Evolutionary conservation across 202 grass and related monocot species (phyloP).

Genomic region (Cymbopogon flexuosus): DNA sequence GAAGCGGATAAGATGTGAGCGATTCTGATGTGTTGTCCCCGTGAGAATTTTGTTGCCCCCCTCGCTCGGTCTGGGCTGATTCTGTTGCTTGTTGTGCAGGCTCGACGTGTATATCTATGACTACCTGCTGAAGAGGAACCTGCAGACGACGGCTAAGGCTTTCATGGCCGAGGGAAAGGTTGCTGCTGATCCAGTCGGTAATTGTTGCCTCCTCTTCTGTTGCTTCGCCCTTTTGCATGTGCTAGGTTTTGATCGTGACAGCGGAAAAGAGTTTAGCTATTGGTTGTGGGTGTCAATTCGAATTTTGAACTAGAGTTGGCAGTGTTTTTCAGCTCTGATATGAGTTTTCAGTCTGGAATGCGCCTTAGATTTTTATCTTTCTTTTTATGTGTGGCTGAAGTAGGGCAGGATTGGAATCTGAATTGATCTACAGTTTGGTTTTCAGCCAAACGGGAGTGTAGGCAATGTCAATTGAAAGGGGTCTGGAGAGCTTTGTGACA

Average conservation of each 20-base stretch:
- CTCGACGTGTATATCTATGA: constrained; percentile 99
- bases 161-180: constrained; percentile 99
- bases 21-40: neutral
- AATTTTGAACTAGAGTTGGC: constrained; percentile 18
- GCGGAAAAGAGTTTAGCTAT: neutral
- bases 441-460: neutral
- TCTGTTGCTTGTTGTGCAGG: constrained; percentile 43
- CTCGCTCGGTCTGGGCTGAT: constrained; percentile 5
- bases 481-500: neutral
- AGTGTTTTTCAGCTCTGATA: neutral
- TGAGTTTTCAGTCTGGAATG: neutral
- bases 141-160: constrained; percentile 89
- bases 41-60: neutral
- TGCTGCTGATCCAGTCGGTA: constrained; percentile 94
- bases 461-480: neutral
- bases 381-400: neutral
- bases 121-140: constrained; percentile 85
- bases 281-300: neutral
- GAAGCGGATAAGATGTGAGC: constrained; percentile 91
- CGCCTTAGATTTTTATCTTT: neutral
- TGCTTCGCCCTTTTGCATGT: neutral
- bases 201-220: constrained; percentile 26
- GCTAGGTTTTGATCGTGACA: neutral
- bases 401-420: neutral
- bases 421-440: neutral